A percentile compares a stretch with the other conserved stretches of the same genome.
phyloP scores from a whole-genome alignment of 2,329 filamentous ascomycete species.

The Bipolaris zeicola region DNA sequence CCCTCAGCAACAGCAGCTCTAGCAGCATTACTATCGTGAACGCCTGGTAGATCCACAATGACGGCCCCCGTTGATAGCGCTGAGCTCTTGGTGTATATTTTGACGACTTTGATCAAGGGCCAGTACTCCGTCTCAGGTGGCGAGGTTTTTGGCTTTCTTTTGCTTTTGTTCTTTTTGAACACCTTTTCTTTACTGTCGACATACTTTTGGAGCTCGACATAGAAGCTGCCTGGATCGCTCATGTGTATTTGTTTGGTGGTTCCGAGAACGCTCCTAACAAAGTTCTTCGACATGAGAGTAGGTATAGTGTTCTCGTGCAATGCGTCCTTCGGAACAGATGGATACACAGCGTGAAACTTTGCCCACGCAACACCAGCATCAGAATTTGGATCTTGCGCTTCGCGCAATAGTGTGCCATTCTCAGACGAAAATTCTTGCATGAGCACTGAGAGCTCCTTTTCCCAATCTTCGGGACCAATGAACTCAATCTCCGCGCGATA shows the following conservation, averaged over 20 bases:
- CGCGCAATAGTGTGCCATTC: slow-evolving; percentile 47
- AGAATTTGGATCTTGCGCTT: slow-evolving; percentile 51
- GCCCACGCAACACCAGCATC: slow-evolving; percentile 58
- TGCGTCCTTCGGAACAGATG: slow-evolving; percentile 49
- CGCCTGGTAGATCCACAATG: slow-evolving; percentile 64
- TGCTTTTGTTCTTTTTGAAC: slow-evolving; percentile 37
- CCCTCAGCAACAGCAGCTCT: slow-evolving; percentile 62
- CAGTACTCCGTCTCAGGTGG: slow-evolving; percentile 49
- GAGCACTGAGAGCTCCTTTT: slow-evolving; percentile 57
- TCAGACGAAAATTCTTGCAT: slow-evolving; percentile 56
- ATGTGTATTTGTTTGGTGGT: slow-evolving; percentile 50
- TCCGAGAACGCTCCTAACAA: slow-evolving; percentile 55
- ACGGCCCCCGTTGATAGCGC: slow-evolving; percentile 60
- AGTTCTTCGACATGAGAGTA: slow-evolving; percentile 51
- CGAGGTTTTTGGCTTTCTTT: slow-evolving; percentile 34
- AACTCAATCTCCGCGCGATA: slow-evolving; percentile 66
- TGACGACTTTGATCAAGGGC: slow-evolving; percentile 61
- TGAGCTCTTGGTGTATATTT: slow-evolving; percentile 57
- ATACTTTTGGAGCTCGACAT: slow-evolving; percentile 55
- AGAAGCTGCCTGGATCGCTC: slow-evolving; percentile 50
- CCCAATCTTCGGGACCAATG: slow-evolving; percentile 59
- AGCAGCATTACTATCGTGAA: slow-evolving; percentile 65
- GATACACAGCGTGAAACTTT: slow-evolving; percentile 59
- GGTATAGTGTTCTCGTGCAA: slow-evolving; percentile 47
- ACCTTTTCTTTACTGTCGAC: slow-evolving; percentile 62